These are phyloP conservation scores for Taphrina flavorubra DNA, from an alignment of 1,139 yeast genomes.

Conservation along the genomic window DNA sequence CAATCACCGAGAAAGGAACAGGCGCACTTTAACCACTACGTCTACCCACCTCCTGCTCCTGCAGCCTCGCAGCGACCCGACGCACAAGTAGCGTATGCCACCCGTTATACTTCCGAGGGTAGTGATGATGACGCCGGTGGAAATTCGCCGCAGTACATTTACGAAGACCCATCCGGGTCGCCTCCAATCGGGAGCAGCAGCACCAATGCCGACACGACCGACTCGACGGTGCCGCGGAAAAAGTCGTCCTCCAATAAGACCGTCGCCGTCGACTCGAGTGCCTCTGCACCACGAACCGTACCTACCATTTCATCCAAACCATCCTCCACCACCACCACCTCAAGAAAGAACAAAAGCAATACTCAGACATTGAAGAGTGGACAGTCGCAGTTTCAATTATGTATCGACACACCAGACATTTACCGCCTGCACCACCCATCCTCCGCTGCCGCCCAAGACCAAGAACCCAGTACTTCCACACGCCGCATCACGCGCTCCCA, in stretches of 20 bases:
- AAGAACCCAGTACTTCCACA: no score
- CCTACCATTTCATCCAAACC: neutral
- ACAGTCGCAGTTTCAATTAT: constrained; percentile 14
- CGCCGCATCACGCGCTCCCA: constrained; percentile 36
- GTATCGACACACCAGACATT: constrained; percentile 8
- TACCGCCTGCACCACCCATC: neutral
- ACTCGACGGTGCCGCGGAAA: neutral
- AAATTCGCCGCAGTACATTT: constrained; percentile 4
- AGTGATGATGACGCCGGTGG: neutral
- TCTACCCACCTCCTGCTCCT: constrained; percentile 15
- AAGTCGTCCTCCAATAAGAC: neutral
- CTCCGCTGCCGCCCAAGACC: constrained; percentile 10
- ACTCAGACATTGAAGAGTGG: constrained; percentile 2
- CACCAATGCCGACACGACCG: neutral
- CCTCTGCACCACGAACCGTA: neutral
- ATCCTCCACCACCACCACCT: neutral
- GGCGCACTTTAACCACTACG: constrained; percentile 37
- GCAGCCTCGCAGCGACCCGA: neutral
- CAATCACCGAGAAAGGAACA: constrained; percentile 20
- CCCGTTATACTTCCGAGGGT: neutral
- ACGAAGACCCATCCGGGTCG: constrained; percentile 7
- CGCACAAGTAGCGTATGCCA: neutral
- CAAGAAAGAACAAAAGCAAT: neutral
- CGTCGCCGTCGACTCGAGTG: neutral
- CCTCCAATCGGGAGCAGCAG: neutral